These are phyloP conservation scores for Climacium dendroides DNA, from an alignment of 225 moss, liverwort and hornwort species.

Conservation along the genomic window DNA sequence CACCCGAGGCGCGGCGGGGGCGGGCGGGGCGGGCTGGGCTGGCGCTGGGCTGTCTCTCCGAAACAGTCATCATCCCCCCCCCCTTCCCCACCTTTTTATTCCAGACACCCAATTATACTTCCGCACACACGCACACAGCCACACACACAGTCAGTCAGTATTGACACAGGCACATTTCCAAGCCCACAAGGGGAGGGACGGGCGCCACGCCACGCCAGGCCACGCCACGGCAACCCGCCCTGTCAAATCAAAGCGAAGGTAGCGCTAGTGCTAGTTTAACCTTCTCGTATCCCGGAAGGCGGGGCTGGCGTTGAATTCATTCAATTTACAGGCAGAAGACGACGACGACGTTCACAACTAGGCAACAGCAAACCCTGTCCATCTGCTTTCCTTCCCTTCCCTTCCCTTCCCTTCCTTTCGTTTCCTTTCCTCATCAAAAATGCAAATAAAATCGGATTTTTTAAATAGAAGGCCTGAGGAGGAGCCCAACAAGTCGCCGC, in stretches of 20 bases:
- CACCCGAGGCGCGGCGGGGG: background rate
- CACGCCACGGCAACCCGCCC: background rate
- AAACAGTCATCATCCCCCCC: background rate
- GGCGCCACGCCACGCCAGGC: background rate
- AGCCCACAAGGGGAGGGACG: background rate
- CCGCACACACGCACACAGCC: background rate
- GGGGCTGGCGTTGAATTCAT: background rate
- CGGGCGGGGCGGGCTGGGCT: background rate
- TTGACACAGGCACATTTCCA: too few species aligned
- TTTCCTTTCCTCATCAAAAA: background rate
- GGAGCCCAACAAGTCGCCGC: background rate
- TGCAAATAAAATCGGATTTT: background rate
- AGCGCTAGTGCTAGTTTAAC: background rate
- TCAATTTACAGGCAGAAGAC: background rate
- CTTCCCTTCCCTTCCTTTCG: background rate
- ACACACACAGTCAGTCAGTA: background rate
- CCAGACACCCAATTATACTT: background rate
- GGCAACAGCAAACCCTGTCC: background rate
- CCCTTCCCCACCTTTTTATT: too few species aligned
- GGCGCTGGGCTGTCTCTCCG: background rate
- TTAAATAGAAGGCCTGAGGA: background rate
- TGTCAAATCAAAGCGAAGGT: background rate
- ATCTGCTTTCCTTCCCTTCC: background rate
- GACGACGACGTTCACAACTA: background rate
- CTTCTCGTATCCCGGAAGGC: background rate